Base-by-base conservation (phyloP, 2,329 filamentous ascomycete genomes). In the Ceratocystis huliohia region DNA sequence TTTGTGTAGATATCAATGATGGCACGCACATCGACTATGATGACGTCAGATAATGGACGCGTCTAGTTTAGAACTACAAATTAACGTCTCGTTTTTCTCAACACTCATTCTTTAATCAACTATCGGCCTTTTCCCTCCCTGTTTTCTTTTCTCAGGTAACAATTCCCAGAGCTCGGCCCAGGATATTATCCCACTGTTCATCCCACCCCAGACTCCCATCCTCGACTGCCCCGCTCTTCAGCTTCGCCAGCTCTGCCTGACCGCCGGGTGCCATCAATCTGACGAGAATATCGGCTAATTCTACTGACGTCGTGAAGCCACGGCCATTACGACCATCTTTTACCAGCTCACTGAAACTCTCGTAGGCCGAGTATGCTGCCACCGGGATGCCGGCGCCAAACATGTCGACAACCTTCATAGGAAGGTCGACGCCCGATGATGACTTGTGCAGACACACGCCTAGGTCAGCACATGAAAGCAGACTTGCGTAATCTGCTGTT, bases 341-440 rank as follows among this genome's bases (percentile, higher is more conserved):
- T 30, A 99, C 89, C n/a, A 99, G 78, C 77, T 99, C 94, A 1
- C 84, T 80, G 81, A 96, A 96, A 69, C 92, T 93, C 73, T 92
- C 86, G 73, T 96, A 99, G 1, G 83, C 82, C 30, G 84, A 84
- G 81, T 94, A 97, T 3, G 91, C 93, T 0, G 88, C 86, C 0
- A 99, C 94, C 0, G 94, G 94, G 33, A 99, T 78, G 0, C 93
- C 94, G 0, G 92, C 88, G 1, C 94, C 94, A 74, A 99, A 97
- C 92, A 99, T 96, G 74, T 99, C 94, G 15, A 99, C 92, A 0
- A 99, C 91, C 77, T 99, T 99, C 94, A 99, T 99, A 0, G 94
- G 94, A 22, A 99, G 79, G 75, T 99, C 94, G 0, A 99, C 91
- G 1, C 94, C 94, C 1, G 91, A 96, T 70, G 89, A 95, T 15